Conservation (phyloP, 768 basidiomycete species). For the Lactifluus piperatus region DNA sequence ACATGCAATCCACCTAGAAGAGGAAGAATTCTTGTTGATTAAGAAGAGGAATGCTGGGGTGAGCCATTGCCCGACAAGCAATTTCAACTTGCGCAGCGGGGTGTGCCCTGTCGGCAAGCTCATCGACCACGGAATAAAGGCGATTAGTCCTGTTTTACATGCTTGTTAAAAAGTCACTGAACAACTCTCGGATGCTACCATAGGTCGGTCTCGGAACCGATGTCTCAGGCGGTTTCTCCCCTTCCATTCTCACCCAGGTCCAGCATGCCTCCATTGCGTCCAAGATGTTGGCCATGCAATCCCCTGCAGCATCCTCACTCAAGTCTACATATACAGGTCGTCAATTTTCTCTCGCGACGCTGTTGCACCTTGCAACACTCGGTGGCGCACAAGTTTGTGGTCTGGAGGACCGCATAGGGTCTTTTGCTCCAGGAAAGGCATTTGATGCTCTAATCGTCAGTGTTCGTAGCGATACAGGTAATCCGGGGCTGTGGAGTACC, state of each 20-base stretch:
- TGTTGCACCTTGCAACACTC: slow-evolving; percentile 85
- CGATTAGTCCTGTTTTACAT: neutral
- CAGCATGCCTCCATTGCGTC: slow-evolving; percentile 74
- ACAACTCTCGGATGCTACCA: neutral
- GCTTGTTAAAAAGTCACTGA: neutral
- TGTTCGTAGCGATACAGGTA: slow-evolving; percentile 42
- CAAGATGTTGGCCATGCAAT: slow-evolving; percentile 58
- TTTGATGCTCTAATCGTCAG: slow-evolving; percentile 84
- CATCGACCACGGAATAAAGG: slow-evolving; percentile 83
- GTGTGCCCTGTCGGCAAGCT: slow-evolving; percentile 70
- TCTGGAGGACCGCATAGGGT: slow-evolving; percentile 60
- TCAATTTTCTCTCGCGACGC: slow-evolving; percentile 64
- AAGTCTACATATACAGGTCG: slow-evolving; percentile 37
- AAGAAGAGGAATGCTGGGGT: slow-evolving; percentile 59
- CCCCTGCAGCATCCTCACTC: slow-evolving; percentile 8
- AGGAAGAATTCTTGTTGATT: slow-evolving; percentile 66
- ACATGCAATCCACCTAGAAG: slow-evolving; percentile 75
- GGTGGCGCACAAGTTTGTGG: slow-evolving; percentile 85
- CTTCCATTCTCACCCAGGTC: slow-evolving; percentile 69
- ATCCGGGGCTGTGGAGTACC: slow-evolving; percentile 48
- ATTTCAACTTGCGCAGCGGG: slow-evolving; percentile 85
- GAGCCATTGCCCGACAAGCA: slow-evolving; percentile 91
- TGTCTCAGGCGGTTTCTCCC: slow-evolving; percentile 78
- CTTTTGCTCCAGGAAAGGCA: slow-evolving; percentile 70
- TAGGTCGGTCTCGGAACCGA: slow-evolving; percentile 95